phyloP scores from a whole-genome alignment of 306 rosid genomes.

The Mimosa pudica region DNA sequence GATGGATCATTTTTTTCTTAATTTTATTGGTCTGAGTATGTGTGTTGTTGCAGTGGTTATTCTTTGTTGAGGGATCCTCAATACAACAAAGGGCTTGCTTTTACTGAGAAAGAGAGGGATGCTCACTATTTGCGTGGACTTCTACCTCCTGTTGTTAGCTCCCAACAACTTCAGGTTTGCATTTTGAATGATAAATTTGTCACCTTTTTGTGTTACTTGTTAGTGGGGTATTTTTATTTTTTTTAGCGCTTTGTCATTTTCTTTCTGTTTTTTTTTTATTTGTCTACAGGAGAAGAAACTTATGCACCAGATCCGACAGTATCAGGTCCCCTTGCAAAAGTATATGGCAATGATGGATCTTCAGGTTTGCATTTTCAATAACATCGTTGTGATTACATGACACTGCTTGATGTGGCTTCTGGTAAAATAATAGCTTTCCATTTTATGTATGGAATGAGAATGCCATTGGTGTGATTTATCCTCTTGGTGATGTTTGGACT shows the following conservation, averaged over 20 bases:
- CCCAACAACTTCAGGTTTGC: slow-evolving; percentile 89
- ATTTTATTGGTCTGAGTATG: neutral
- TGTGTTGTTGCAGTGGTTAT: slow-evolving; percentile 65
- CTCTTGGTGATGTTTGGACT: neutral
- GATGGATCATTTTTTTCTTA: neutral
- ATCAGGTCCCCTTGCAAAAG: slow-evolving; percentile 83
- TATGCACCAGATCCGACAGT: slow-evolving; percentile 67
- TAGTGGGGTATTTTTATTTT: neutral
- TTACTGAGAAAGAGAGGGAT: slow-evolving; percentile 90
- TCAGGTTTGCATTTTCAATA: slow-evolving; percentile 58
- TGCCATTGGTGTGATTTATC: neutral
- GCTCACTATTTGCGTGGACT: slow-evolving; percentile 96
- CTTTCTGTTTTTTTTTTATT: slow-evolving; percentile 20
- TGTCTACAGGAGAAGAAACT: slow-evolving; percentile 70
- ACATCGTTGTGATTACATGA: slow-evolving; percentile 14
- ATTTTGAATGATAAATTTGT: neutral
- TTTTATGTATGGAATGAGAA: slow-evolving; percentile 3
- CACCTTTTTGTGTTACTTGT: neutral
- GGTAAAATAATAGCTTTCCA: neutral
- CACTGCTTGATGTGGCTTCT: slow-evolving; percentile 20
- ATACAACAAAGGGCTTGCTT: slow-evolving; percentile 92
- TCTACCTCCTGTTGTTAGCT: slow-evolving; percentile 65
- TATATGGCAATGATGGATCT: slow-evolving; percentile 88
- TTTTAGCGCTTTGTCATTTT: neutral
- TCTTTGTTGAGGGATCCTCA: slow-evolving; percentile 94